A percentile compares a stretch with the other conserved stretches of the same genome.
Conservation (phyloP, 371 early-diverging fungal genomes). For the Circinella umbellata region DNA sequence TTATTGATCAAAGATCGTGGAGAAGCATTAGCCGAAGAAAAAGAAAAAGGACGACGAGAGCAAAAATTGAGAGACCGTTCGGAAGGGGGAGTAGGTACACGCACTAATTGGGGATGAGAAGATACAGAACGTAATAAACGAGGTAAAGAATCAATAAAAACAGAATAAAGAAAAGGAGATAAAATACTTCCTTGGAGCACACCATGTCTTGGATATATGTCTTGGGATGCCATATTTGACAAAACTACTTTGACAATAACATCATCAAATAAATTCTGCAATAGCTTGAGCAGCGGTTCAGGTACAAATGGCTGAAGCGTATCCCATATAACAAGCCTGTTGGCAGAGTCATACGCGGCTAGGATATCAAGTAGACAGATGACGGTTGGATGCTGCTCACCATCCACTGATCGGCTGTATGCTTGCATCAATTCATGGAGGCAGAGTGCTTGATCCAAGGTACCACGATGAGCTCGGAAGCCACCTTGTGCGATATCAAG, state of each 20-base stretch:
- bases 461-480: constrained; percentile 19
- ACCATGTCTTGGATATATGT: constrained; percentile 19
- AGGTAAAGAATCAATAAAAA: constrained; percentile 30
- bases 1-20: background rate
- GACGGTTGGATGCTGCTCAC: constrained; percentile 9
- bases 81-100: too few relatives aligned
- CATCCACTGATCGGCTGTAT: background rate
- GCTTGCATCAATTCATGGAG: constrained; percentile 22
- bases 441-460: constrained; percentile 29
- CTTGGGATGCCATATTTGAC: constrained; percentile 3
- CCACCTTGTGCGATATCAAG: constrained; percentile 31
- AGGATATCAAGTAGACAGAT: constrained; percentile 32
- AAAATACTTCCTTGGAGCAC: constrained; percentile 33
- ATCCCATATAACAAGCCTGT: constrained; percentile 24
- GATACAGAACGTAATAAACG: constrained; percentile 1
- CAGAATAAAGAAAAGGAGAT: constrained; percentile 31
- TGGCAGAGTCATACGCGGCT: constrained; percentile 22
- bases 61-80: constrained; percentile 3
- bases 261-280: constrained; percentile 24
- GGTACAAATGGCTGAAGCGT: background rate
- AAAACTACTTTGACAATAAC: constrained; percentile 15
- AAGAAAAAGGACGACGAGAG: background rate
- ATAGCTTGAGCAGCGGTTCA: constrained; percentile 4
- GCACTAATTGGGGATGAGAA: background rate
- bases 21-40: background rate